These are phyloP conservation scores for Stagonosporopsis vannaccii DNA, from an alignment of 2,329 filamentous ascomycete genomes.

Conservation along the genomic window DNA sequence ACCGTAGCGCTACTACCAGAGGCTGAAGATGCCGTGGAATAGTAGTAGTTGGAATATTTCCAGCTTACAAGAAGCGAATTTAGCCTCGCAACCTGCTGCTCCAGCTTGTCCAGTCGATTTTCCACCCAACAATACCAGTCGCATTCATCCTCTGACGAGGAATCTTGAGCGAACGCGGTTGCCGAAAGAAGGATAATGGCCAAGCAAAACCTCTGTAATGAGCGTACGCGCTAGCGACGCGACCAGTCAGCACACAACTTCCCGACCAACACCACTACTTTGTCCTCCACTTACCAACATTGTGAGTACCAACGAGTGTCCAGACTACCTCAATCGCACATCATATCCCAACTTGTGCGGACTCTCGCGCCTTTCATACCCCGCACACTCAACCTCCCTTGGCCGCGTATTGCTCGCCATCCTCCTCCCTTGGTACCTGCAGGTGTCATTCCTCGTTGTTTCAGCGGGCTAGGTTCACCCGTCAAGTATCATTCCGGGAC, in stretches of 20 bases:
- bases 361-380: constrained; percentile 12
- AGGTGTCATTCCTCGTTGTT: constrained; percentile 23
- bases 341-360: constrained; percentile 2
- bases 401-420: constrained; percentile 5
- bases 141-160: constrained; percentile 7
- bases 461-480: constrained; percentile 13
- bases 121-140: constrained; percentile 17
- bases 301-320: constrained; percentile 9
- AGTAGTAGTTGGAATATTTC: not conserved
- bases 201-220: constrained; percentile 20
- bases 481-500: constrained; percentile 21
- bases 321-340: constrained; percentile 6
- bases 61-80: constrained; percentile 12
- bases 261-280: not conserved
- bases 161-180: constrained; percentile 7
- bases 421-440: constrained; percentile 20
- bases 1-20: too few relatives aligned
- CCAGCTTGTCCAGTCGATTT: constrained; percentile 5
- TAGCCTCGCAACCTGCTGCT: constrained; percentile 4
- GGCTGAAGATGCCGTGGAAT: too few relatives aligned
- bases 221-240: constrained; percentile 12
- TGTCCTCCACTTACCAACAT: constrained; percentile 19
- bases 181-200: constrained; percentile 15
- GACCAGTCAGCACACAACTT: constrained; percentile 9
- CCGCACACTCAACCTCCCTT: constrained; percentile 18